These are phyloP conservation scores for Mycena capillaripes DNA, from an alignment of 768 basidiomycete species.

Conservation along the genomic window DNA sequence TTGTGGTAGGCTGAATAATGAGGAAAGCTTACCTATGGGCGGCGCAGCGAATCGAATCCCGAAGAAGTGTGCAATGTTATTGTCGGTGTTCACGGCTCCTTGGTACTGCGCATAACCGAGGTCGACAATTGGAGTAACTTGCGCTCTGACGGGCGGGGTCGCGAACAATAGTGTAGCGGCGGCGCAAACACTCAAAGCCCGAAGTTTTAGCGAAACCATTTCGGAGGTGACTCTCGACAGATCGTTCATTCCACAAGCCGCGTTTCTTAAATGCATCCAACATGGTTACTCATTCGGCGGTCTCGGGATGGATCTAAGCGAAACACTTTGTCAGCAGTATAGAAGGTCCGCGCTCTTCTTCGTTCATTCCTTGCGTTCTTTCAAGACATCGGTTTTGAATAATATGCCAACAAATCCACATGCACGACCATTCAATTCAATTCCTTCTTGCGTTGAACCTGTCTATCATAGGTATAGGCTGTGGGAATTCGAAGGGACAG, in stretches of 20 bases:
- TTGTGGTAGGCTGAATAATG: constrained; percentile 1
- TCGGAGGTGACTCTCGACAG: background rate
- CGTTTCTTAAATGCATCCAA: background rate
- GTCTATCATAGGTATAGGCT: too few species aligned
- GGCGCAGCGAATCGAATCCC: constrained; percentile 52
- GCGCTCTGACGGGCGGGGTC: background rate
- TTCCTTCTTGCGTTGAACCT: too few species aligned
- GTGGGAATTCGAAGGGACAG: background rate
- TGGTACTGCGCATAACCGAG: constrained; percentile 49
- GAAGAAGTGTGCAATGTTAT: constrained; percentile 42
- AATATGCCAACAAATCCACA: too few species aligned
- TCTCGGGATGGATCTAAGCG: constrained; percentile 2
- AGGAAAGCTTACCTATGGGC: constrained; percentile 30
- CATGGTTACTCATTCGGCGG: constrained; percentile 1
- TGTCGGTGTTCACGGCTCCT: constrained; percentile 39
- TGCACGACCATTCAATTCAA: too few species aligned
- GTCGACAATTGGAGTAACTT: constrained; percentile 39
- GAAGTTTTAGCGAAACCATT: constrained; percentile 1
- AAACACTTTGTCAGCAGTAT: background rate
- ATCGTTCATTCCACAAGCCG: background rate
- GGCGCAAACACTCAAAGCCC: background rate
- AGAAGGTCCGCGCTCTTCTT: background rate
- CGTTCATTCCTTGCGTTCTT: background rate
- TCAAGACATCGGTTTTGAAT: background rate
- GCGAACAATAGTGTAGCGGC: background rate